Evolutionary conservation across 2,329 filamentous ascomycete genomes (phyloP).

Genomic region (Penicillium paneum): DNA sequence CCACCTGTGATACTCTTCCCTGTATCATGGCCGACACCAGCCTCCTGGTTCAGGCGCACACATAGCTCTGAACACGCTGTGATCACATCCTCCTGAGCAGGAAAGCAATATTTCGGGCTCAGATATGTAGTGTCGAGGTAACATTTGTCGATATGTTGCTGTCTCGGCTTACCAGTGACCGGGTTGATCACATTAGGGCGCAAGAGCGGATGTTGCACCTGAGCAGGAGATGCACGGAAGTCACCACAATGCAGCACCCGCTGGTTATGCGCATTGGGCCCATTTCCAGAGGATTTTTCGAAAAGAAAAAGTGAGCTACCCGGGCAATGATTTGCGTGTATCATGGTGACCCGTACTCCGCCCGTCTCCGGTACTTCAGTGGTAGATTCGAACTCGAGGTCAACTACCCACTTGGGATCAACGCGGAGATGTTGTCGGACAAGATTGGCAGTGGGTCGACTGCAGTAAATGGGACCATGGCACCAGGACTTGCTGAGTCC

Average conservation of each 20-base stretch:
- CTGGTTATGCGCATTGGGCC: conserved; percentile 60
- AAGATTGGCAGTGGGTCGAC: conserved; percentile 83
- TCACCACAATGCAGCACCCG: conserved; percentile 93
- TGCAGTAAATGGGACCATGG: conserved; percentile 96
- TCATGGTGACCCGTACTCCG: conserved; percentile 87
- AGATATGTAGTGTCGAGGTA: conserved; percentile 98
- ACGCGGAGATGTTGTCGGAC: conserved; percentile 83
- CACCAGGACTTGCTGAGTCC: conserved; percentile 84
- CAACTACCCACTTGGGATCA: conserved; percentile 78
- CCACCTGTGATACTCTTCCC: conserved; percentile 55
- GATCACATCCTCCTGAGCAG: conserved; percentile 82
- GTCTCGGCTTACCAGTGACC: conserved; percentile 65
- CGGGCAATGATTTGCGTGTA: conserved; percentile 93
- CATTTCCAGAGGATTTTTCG: conserved; percentile 68
- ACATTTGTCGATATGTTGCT: conserved; percentile 90
- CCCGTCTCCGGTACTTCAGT: conserved; percentile 77
- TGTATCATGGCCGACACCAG: conserved; percentile 54
- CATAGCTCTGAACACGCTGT: conserved; percentile 84
- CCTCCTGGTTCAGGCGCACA: conserved; percentile 68
- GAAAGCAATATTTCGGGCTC: conserved; percentile 92
- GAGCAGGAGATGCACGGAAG: conserved; percentile 83
- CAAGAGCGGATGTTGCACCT: conserved; percentile 77
- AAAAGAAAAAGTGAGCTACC: conserved; percentile 93
- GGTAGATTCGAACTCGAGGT: conserved; percentile 78
- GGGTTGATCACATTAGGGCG: conserved; percentile 70